phyloP scores from a whole-genome alignment of 805 yeast genomes.

The Candida ortonii region DNA sequence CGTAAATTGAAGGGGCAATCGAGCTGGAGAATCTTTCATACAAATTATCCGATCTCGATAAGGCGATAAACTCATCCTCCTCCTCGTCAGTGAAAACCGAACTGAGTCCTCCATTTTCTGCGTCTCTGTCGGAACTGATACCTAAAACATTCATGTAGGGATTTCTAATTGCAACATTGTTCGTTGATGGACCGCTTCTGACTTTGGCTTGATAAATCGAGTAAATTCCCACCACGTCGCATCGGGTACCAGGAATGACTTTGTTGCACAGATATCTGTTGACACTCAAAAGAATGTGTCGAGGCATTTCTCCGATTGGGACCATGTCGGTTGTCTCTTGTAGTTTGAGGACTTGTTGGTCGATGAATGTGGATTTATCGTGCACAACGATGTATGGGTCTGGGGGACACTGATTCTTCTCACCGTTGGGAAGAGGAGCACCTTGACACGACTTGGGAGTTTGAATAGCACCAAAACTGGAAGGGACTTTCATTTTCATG shows the following conservation, averaged over 20 bases:
- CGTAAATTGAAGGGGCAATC: conserved; percentile 96
- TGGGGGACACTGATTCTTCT: conserved; percentile 67
- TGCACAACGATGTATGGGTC: conserved; percentile 94
- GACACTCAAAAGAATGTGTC: conserved; percentile 82
- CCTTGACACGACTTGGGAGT: conserved; percentile 68
- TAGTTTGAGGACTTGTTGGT: conserved; percentile 88
- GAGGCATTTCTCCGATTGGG: conserved; percentile 98
- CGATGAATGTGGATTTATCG: conserved; percentile 89
- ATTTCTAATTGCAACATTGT: conserved; percentile 83
- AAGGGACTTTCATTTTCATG: conserved; percentile 53
- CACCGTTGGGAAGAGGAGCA: conserved; percentile 49
- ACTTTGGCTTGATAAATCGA: conserved; percentile 81
- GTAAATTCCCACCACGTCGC: conserved; percentile 88
- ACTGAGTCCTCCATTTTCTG: conserved; percentile 45
- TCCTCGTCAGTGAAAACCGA: conserved; percentile 83
- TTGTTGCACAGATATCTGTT: conserved; percentile 88
- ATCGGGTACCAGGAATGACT: conserved; percentile 93
- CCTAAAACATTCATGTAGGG: conserved; percentile 90
- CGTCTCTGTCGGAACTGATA: conserved; percentile 71
- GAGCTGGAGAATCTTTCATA: conserved; percentile 83
- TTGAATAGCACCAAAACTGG: conserved; percentile 68
- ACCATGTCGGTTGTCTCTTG: conserved; percentile 99
- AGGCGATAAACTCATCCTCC: conserved; percentile 81
- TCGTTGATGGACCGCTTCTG: conserved; percentile 42
- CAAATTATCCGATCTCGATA: conserved; percentile 80